These are phyloP conservation scores for Anthracocystis walkeri DNA, from an alignment of 1,284 basidiomycete species.

Conservation along the genomic window DNA sequence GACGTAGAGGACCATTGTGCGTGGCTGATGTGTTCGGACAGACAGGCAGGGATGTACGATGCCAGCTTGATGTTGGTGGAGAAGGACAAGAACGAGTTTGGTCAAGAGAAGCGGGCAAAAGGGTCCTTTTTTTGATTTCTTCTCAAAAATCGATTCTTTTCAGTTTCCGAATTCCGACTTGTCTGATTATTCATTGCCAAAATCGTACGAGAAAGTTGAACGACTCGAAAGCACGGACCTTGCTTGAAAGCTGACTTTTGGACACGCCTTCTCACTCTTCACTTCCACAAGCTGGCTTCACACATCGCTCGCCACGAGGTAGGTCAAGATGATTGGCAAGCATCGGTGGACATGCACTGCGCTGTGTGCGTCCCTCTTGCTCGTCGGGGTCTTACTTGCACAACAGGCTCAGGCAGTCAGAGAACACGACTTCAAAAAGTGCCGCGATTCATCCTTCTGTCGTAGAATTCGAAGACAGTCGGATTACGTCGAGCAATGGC, in stretches of 20 bases:
- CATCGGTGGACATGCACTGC: constrained; percentile 16
- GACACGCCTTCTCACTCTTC: not conserved
- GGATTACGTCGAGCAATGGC: constrained; percentile 52
- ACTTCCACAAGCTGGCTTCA: not conserved
- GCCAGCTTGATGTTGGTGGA: not conserved
- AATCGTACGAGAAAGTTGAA: not conserved
- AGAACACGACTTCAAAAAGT: constrained; percentile 66
- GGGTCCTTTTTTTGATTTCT: not conserved
- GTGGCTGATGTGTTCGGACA: not conserved
- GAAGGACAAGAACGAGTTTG: not conserved
- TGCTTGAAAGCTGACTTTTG: not conserved
- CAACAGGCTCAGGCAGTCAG: constrained; percentile 33
- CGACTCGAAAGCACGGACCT: constrained; percentile 16
- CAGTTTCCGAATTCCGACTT: not conserved
- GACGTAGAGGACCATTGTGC: constrained; percentile 65
- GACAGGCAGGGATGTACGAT: not conserved
- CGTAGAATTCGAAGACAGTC: constrained; percentile 64
- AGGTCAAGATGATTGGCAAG: constrained; percentile 17
- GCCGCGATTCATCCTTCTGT: constrained; percentile 67
- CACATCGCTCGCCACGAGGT: too few relatives aligned
- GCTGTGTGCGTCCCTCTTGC: constrained; percentile 27
- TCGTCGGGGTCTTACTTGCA: constrained; percentile 14
- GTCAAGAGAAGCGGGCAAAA: too few relatives aligned
- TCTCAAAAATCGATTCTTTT: not conserved
- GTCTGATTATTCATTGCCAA: not conserved